A percentile compares a stretch with the other conserved stretches of the same genome.
These are phyloP conservation scores for Sphaerobolus stellatus DNA, from an alignment of 1,284 basidiomycete species.

Conservation along the genomic window DNA sequence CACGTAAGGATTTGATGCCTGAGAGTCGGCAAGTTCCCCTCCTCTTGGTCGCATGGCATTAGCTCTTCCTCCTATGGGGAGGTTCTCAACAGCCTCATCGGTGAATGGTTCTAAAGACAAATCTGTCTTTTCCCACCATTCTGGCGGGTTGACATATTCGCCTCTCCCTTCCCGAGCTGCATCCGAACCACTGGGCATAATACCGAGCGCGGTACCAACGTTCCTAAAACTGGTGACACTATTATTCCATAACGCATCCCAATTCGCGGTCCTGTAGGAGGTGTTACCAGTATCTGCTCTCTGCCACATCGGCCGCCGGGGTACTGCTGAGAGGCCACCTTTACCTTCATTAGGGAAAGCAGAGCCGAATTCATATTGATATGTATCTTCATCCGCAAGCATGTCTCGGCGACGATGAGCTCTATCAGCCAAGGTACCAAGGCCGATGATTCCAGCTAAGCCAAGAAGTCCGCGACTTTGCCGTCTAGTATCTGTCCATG, in stretches of 20 bases:
- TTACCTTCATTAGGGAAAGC: slow-evolving; percentile 9
- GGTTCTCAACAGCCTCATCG: slow-evolving; percentile 40
- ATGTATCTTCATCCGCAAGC: slow-evolving; percentile 72
- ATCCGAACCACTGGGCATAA: slow-evolving; percentile 1
- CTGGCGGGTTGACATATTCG: slow-evolving; percentile 26
- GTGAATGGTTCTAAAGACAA: slow-evolving; percentile 44
- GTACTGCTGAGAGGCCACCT: not conserved
- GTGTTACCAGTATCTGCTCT: slow-evolving; percentile 40
- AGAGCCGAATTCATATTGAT: slow-evolving; percentile 41
- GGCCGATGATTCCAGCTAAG: not conserved
- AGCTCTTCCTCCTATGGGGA: slow-evolving; percentile 28
- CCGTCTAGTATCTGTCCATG: no score
- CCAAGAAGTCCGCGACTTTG: not conserved
- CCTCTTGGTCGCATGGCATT: slow-evolving; percentile 30
- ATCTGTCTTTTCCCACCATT: slow-evolving; percentile 46
- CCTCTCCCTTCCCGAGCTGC: slow-evolving; percentile 29
- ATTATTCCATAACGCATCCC: slow-evolving; percentile 1
- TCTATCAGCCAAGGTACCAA: not conserved
- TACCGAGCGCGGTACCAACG: slow-evolving; percentile 11
- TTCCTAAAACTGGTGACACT: slow-evolving; percentile 13
- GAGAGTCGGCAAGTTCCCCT: slow-evolving; percentile 40
- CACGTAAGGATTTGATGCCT: slow-evolving; percentile 35
- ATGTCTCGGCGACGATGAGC: slow-evolving; percentile 51
- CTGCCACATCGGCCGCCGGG: slow-evolving; percentile 12
- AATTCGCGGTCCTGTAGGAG: slow-evolving; percentile 31